Evolutionary conservation across 225 moss, liverwort and hornwort genomes (phyloP), one percentile per base, ranked within the genome.

Genomic region (Marchantia paleacea): DNA sequence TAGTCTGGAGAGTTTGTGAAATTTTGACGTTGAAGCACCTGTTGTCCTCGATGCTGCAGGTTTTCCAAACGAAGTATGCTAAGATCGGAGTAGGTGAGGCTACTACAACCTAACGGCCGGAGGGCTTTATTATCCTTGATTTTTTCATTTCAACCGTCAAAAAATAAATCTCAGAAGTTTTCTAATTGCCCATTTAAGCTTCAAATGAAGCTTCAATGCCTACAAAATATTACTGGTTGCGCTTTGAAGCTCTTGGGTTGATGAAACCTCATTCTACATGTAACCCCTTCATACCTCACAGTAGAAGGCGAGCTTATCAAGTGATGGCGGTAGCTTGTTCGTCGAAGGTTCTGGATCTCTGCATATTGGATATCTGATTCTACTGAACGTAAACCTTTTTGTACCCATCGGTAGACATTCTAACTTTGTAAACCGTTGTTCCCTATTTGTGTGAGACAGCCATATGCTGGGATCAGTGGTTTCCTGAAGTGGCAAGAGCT

Each of bases 401-500:
- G 39, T 14, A 16, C 16, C 58, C 58, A 58, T 58, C 58, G 18
- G 58, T 58, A 58, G 58, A 58, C 20, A 39, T 39, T 39, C 39
- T 39, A 39, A 39, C 39, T 39, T 39, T 2, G 3, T 18, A 0
- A 58, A 20, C 58, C 1, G 7, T 16, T 24, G 28, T 25, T 16
- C 13, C 12, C 68, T 7, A 11, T 55, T 25, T 75, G 57, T 75
- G 75, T 14, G 39, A 72, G 29, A 28, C 11, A 91, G 97, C 84
- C 55, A 92, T 99, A 57, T 99, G 97, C 79, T 99, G 97, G 97
- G 97, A 99, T 57, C 95, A 99, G 52, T 99, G 97, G 97, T 99
- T 99, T 64, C 95, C 97, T 0, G 97, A 99, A 88, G 84, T 81
- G 51, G 97, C 97, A 2, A 88, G 95, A 19, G 91, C 93, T 4